These are phyloP conservation scores for Conticribra guillardii DNA, from an alignment of 108 stramenopile genomes.

Conservation along the genomic window DNA sequence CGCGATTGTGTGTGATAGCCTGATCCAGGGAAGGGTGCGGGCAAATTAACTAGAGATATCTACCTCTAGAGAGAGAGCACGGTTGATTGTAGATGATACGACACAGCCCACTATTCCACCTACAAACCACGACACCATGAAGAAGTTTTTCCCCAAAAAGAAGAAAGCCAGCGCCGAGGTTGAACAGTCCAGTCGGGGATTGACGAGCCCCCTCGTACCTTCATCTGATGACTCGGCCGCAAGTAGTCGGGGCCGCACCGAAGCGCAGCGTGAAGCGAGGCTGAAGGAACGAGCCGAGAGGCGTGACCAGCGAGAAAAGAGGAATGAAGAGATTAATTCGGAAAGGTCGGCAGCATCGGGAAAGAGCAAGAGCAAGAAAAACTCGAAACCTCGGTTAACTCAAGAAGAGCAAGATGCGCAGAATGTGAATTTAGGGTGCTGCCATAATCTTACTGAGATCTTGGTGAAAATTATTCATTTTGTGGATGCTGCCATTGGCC, in stretches of 20 bases:
- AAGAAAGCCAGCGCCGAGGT: too few species aligned
- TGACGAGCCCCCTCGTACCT: too few species aligned
- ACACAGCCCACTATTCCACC: too few species aligned
- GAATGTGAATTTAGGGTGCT: conserved; percentile 42
- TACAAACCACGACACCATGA: too few species aligned
- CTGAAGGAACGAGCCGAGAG: conserved; percentile 11
- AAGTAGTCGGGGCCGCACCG: neutral
- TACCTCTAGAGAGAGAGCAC: too few species aligned
- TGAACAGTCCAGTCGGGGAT: too few species aligned
- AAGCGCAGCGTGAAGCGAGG: conserved; percentile 6
- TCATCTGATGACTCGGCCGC: too few species aligned
- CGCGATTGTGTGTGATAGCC: too few species aligned
- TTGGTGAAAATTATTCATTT: conserved; percentile 33
- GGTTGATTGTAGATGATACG: too few species aligned
- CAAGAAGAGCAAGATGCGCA: conserved; percentile 28
- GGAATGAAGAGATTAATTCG: neutral
- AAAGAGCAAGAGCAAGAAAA: neutral
- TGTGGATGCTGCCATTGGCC: conserved; percentile 27
- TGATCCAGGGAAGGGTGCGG: too few species aligned
- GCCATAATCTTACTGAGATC: conserved; percentile 21
- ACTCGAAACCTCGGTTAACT: conserved; percentile 12
- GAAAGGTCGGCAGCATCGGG: neutral
- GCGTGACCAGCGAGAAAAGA: conserved; percentile 5
- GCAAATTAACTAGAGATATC: too few species aligned
- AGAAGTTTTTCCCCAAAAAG: too few species aligned